A percentile compares a stretch with the other conserved stretches of the same genome.
These are phyloP conservation scores for Blastobotrys proliferans DNA, from an alignment of 1,139 yeast species.

Conservation along the genomic window DNA sequence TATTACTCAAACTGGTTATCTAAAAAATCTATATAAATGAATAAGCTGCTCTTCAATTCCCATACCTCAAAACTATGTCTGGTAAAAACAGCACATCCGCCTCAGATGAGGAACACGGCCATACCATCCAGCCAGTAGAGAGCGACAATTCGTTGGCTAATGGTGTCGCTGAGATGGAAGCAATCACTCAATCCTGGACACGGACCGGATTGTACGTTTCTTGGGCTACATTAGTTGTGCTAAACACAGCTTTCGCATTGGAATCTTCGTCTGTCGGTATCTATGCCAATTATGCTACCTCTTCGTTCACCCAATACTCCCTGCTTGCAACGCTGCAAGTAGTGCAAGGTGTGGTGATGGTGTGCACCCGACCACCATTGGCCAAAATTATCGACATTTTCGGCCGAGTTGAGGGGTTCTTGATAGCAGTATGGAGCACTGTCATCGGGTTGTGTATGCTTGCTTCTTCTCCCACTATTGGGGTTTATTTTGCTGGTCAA, in stretches of 20 bases:
- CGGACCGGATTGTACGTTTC: conserved; percentile 23
- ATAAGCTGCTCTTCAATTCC: too few relatives aligned
- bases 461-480: conserved; percentile 28
- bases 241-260: conserved; percentile 39
- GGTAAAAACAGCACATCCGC: too few relatives aligned
- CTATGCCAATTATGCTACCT: conserved; percentile 41
- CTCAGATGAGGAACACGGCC: too few relatives aligned
- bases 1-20: too few relatives aligned
- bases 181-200: conserved; percentile 21
- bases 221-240: conserved; percentile 33
- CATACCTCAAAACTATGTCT: too few relatives aligned
- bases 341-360: conserved; percentile 39
- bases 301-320: conserved; percentile 38
- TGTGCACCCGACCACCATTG: conserved; percentile 39
- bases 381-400: conserved; percentile 40
- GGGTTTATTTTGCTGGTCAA: conserved; percentile 35
- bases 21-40: too few relatives aligned
- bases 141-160: too few relatives aligned
- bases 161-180: conserved; percentile 13
- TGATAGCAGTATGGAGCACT: conserved; percentile 31
- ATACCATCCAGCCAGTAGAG: too few relatives aligned
- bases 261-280: conserved; percentile 38
- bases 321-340: conserved; percentile 40
- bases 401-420: conserved; percentile 41
- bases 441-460: conserved; percentile 14